phyloP scores from a whole-genome alignment of 1,284 basidiomycete species.

The Malassezia sp. region DNA sequence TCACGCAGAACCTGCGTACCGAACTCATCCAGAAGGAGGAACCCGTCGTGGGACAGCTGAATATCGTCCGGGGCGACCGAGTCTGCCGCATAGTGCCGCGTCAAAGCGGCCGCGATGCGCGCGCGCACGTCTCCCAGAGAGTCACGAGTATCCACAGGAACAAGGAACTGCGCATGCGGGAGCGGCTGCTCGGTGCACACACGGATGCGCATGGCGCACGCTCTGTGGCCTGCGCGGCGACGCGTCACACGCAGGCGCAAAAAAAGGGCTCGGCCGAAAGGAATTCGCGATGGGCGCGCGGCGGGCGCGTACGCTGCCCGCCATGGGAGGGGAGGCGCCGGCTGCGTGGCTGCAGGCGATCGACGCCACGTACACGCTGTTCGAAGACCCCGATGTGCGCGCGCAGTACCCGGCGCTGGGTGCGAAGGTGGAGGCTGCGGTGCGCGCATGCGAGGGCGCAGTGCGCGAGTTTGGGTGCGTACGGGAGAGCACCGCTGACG shows the following conservation, averaged over 20 bases:
- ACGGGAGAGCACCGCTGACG: neutral
- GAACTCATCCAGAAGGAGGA: conserved; percentile 1
- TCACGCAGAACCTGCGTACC: conserved; percentile 22
- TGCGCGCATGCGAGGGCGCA: conserved; percentile 30
- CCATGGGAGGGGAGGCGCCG: conserved; percentile 5
- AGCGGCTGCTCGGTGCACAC: conserved; percentile 18
- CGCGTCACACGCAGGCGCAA: too few species aligned
- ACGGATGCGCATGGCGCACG: conserved; percentile 14
- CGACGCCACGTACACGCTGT: conserved; percentile 36
- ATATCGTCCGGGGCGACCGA: neutral
- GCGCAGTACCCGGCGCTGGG: conserved; percentile 21
- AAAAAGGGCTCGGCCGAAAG: conserved; percentile 16
- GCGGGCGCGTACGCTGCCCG: neutral
- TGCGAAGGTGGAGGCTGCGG: conserved; percentile 22
- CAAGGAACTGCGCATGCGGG: conserved; percentile 20
- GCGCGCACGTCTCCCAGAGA: conserved; percentile 11
- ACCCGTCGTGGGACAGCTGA: neutral
- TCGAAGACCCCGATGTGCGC: conserved; percentile 19
- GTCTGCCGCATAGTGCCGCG: neutral
- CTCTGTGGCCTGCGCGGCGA: neutral
- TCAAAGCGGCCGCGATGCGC: conserved; percentile 14
- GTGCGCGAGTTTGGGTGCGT: conserved; percentile 29
- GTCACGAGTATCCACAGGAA: conserved; percentile 13
- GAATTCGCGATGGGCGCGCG: neutral
- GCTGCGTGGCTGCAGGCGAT: conserved; percentile 34